phyloP scores from a whole-genome alignment of 2,329 filamentous ascomycete species.

The Aschersonia sp. region DNA sequence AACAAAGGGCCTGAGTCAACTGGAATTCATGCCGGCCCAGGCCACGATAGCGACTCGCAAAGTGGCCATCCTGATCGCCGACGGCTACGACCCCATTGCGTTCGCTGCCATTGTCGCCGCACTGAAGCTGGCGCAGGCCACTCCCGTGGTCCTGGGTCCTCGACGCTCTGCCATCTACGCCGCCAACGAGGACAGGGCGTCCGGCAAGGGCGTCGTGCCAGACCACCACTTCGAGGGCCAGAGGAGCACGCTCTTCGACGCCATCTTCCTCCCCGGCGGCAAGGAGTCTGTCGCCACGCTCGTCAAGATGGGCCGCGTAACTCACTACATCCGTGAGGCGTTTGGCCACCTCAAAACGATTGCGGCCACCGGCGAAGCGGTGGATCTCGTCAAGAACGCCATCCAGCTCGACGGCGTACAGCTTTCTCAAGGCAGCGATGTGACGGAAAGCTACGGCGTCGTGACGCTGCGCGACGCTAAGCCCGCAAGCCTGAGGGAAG shows the following conservation, averaged over 20 bases:
- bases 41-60: conserved; percentile 58
- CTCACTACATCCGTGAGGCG: conserved; percentile 66
- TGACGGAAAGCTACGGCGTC: conserved; percentile 58
- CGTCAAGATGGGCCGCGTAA: conserved; percentile 52
- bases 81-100: conserved; percentile 56
- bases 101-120: conserved; percentile 53
- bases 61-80: conserved; percentile 62
- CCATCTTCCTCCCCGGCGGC: conserved; percentile 63
- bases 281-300: conserved; percentile 47
- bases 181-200: conserved; percentile 37
- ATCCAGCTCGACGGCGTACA: conserved; percentile 27
- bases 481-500: conserved; percentile 45
- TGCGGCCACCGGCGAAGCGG: conserved; percentile 58
- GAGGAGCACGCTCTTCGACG: conserved; percentile 70
- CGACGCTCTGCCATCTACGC: conserved; percentile 52
- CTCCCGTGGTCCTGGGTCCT: conserved; percentile 59
- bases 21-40: conserved; percentile 46
- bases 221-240: conserved; percentile 71
- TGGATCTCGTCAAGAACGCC: conserved; percentile 42
- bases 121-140: conserved; percentile 44
- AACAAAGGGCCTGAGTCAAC: conserved; percentile 52
- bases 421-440: conserved; percentile 28
- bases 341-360: conserved; percentile 74
- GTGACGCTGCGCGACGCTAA: conserved; percentile 46
- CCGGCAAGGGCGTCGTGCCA: conserved; percentile 42